Percentiles rank a stretch among this genome's conserved stretches.
Evolutionary conservation across 495 filamentous ascomycete species (phyloP).

Genomic region (Hypoxylon intermedium): DNA sequence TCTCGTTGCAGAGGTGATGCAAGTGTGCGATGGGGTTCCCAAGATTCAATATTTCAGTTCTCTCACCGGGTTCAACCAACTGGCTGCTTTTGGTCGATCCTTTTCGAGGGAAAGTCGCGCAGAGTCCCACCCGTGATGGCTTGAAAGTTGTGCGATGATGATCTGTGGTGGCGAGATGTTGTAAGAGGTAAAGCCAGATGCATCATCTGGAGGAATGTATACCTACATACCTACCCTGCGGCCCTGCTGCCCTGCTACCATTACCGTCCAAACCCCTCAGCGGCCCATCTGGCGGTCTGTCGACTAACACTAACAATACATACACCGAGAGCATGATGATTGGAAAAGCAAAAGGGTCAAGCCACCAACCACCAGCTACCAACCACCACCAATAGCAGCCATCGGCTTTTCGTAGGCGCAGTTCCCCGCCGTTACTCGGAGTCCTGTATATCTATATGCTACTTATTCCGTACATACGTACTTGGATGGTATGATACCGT

Average conservation of each 20-base stretch:
- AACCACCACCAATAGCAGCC: conserved; percentile 15
- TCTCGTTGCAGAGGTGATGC: conserved; percentile 17
- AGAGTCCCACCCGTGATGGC: conserved; percentile 11
- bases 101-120: conserved; percentile 16
- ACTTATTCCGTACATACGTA: too few relatives aligned
- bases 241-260: conserved; percentile 3
- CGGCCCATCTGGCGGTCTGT: neutral
- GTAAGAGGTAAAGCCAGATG: conserved; percentile 29
- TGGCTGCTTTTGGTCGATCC: conserved; percentile 22
- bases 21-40: conserved; percentile 7
- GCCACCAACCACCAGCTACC: conserved; percentile 26
- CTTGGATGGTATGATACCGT: too few relatives aligned
- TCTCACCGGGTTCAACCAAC: conserved; percentile 6
- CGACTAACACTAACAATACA: neutral
- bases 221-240: too few relatives aligned
- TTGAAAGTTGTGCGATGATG: conserved; percentile 19
- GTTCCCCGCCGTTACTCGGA: conserved; percentile 19
- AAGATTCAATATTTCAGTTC: conserved; percentile 1
- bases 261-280: conserved; percentile 3
- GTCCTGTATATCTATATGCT: neutral
- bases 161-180: conserved; percentile 30
- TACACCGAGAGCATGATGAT: conserved; percentile 20
- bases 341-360: conserved; percentile 23
- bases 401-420: neutral
- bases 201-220: conserved; percentile 13